These are phyloP conservation scores for Alloteropsis semialata DNA, from an alignment of 176 grass and related monocot genomes.

Conservation along the genomic window DNA sequence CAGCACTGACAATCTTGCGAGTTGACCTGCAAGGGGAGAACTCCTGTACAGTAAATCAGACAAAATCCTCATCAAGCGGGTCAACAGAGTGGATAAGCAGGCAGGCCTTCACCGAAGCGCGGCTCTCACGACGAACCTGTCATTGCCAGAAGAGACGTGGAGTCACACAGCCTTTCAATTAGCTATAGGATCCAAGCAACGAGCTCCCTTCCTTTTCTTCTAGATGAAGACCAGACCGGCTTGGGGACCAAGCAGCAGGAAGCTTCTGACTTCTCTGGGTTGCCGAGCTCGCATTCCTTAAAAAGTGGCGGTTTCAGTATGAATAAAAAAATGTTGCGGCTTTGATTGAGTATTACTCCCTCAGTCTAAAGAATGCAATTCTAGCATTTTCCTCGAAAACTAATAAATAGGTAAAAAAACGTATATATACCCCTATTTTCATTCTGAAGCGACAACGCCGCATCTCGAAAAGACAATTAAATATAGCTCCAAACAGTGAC, in stretches of 20 bases:
- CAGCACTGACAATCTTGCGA: background rate
- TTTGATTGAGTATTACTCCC: no score
- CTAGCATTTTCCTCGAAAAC: no score
- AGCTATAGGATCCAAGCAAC: slow-evolving; percentile 15
- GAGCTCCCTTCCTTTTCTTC: slow-evolving; percentile 30
- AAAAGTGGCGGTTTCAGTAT: no score
- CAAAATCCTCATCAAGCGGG: background rate
- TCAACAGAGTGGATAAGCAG: slow-evolving; percentile 2
- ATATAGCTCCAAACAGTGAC: no score
- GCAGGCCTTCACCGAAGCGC: background rate
- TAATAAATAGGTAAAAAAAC: no score
- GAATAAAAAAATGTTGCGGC: background rate
- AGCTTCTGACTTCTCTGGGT: background rate
- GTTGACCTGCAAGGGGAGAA: background rate
- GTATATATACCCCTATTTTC: no score
- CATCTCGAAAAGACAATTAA: no score
- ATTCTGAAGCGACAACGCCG: no score
- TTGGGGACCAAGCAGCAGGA: slow-evolving; percentile 26
- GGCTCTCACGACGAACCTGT: background rate
- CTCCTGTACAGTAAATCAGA: background rate
- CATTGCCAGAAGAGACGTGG: no score
- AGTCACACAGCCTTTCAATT: no score
- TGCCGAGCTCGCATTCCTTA: background rate
- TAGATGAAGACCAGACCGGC: slow-evolving; percentile 11
- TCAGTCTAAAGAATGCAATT: no score